These are phyloP conservation scores for Leccinellum luteum DNA, from an alignment of 768 basidiomycete genomes.

Conservation along the genomic window DNA sequence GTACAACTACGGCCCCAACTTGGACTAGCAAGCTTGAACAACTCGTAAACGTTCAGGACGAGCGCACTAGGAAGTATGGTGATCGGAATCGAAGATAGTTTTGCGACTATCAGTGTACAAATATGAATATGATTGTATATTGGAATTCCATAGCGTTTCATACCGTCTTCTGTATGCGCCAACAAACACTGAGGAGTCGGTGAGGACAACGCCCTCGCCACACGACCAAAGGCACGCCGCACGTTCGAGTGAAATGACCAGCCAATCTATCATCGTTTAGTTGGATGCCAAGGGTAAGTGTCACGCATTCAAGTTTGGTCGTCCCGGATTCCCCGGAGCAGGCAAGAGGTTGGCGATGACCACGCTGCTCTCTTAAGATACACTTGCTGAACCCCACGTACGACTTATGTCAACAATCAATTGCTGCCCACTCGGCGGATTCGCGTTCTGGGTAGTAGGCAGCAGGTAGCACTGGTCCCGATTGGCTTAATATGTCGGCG, in stretches of 20 bases:
- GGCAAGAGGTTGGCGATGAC: constrained; percentile 38
- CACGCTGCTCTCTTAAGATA: constrained; percentile 59
- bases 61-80: background rate
- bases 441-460: constrained; percentile 28
- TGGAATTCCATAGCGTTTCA: background rate
- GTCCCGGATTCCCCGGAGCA: constrained; percentile 24
- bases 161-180: background rate
- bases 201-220: background rate
- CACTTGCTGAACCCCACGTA: constrained; percentile 41
- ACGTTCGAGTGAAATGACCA: background rate
- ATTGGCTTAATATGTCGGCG: constrained; percentile 48
- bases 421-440: constrained; percentile 44
- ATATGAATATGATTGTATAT: background rate
- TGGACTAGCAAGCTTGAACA: constrained; percentile 3
- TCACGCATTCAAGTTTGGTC: constrained; percentile 16
- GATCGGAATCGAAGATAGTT: background rate
- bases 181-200: background rate
- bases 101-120: background rate
- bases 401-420: constrained; percentile 42
- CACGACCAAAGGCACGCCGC: background rate
- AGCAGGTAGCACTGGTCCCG: constrained; percentile 68
- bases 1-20: constrained; percentile 11
- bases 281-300: background rate
- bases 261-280: background rate
- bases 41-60: background rate